Conservation (phyloP, 2,329 filamentous ascomycete species). For the Torrubiellomyces zombiae region DNA sequence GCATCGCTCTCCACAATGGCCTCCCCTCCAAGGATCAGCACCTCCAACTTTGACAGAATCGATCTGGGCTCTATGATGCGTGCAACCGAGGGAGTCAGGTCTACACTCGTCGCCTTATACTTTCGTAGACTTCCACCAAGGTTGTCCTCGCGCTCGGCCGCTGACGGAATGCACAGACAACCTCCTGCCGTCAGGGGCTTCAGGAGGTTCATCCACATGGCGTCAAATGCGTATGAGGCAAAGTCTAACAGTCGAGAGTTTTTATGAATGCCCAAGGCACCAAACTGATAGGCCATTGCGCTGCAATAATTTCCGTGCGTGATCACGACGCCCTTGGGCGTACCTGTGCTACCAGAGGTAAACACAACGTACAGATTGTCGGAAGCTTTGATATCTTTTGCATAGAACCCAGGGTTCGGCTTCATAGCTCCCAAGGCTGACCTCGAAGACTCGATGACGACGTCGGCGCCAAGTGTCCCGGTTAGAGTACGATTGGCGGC, state of each 20-base stretch:
- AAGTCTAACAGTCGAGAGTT: constrained; percentile 5
- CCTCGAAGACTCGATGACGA: no score
- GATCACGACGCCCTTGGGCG: constrained; percentile 8
- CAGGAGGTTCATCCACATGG: constrained; percentile 3
- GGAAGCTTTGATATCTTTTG: neutral
- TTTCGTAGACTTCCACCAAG: constrained; percentile 1
- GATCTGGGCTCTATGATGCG: constrained; percentile 1
- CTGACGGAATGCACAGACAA: constrained; percentile 5
- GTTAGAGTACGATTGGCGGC: neutral
- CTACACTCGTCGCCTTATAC: constrained; percentile 1
- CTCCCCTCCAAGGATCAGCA: constrained; percentile 3
- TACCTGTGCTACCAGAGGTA: constrained; percentile 9
- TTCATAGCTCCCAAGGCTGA: neutral
- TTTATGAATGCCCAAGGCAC: constrained; percentile 1
- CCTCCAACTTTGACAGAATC: constrained; percentile 1
- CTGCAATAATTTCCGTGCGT: constrained; percentile 4
- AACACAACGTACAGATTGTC: constrained; percentile 4
- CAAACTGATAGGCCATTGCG: constrained; percentile 2
- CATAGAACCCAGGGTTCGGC: constrained; percentile 1
- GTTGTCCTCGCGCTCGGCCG: constrained; percentile 3
- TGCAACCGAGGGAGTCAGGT: constrained; percentile 2
- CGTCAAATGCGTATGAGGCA: constrained; percentile 5
- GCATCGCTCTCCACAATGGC: neutral
- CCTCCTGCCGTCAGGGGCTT: constrained; percentile 3
- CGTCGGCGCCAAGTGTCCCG: neutral